Base-by-base conservation (phyloP, 257 asterid species). In the Nicotiana paniculata region DNA sequence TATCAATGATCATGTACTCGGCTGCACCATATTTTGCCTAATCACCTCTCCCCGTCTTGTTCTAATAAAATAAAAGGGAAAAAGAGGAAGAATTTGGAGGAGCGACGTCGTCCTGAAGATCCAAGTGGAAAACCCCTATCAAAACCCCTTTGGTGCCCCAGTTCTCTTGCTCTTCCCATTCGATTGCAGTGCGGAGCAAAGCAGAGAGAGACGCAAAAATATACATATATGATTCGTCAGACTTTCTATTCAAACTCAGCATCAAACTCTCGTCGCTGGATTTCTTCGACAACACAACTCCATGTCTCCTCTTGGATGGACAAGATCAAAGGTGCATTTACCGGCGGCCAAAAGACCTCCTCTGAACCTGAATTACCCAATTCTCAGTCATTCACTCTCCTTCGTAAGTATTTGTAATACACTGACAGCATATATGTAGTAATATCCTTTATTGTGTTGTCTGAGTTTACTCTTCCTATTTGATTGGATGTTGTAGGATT, bases 241-340 rank as follows among this genome's bases (percentile, higher is more conserved):
- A 46, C 26, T 24, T 48, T 12, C 78, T 70, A 0, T 57, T 70
- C 35, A 43, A 43, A 70, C 26, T 48, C 79, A 72, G 6, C 57
- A 69, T 72, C 78, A 21, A 72, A 30, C 13, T 72, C 77, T 37
- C 85, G 80, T 78, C 97, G 98, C 39, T 58, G 85, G 88, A 90
- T 95, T 81, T 87, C 93, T 83, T 85, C 93, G 72, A 88, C 97
- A 69, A 32, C 95, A 66, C 90, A 83, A 70, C 93, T 91, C 78
- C 85, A 86, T 63, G 88, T 63, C 54, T 91, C 75, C 54, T 91
- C 99, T 83, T 95, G 99, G 99, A 85, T 91, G 88, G 91, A 92
- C 90, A 93, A 88, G 89, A 79, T 95, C 88, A 95, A 93, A 85
- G 93, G 98, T 79, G 85, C 89, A 12, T 66, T 95, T 17, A 90